Conservation (phyloP, 768 basidiomycete genomes). For the Hebeloma cylindrosporum region DNA sequence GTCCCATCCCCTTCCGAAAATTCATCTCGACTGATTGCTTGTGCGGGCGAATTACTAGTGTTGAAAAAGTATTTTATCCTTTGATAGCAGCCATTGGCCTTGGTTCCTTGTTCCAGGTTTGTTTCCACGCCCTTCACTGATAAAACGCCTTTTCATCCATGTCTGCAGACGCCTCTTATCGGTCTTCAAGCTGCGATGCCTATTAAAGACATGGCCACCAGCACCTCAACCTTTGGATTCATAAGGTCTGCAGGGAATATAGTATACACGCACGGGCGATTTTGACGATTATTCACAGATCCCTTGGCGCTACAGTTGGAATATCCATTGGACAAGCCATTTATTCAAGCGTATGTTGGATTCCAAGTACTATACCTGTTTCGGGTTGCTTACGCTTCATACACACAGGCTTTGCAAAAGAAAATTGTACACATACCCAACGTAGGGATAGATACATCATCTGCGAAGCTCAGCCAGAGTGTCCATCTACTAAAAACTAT, state of each 20-base stretch:
- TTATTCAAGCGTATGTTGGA: constrained; percentile 52
- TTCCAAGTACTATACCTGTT: constrained; percentile 1
- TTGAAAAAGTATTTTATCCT: constrained; percentile 61
- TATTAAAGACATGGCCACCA: constrained; percentile 81
- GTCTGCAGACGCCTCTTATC: constrained; percentile 63
- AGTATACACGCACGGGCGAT: constrained; percentile 1
- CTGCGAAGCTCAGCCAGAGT: constrained; percentile 44
- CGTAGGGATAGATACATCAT: constrained; percentile 36
- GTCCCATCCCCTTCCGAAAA: constrained; percentile 19
- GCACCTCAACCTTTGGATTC: constrained; percentile 69
- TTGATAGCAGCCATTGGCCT: constrained; percentile 65
- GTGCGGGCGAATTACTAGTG: constrained; percentile 38
- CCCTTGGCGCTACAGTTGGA: constrained; percentile 75
- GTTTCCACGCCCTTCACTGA: constrained; percentile 12
- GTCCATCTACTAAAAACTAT: constrained; percentile 46
- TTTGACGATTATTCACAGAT: constrained; percentile 35
- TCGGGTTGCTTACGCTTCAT: background rate
- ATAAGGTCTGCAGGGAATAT: constrained; percentile 49
- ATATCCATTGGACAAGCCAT: constrained; percentile 74
- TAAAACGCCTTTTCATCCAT: no score
- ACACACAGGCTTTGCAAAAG: constrained; percentile 33
- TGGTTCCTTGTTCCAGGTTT: constrained; percentile 63
- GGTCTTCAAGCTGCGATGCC: constrained; percentile 88
- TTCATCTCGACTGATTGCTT: constrained; percentile 3
- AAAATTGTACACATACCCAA: constrained; percentile 38